A percentile compares a stretch with the other conserved stretches of the same genome.
phyloP scores from a whole-genome alignment of 306 rosid genomes.

The Luffa aegyptiaca region DNA sequence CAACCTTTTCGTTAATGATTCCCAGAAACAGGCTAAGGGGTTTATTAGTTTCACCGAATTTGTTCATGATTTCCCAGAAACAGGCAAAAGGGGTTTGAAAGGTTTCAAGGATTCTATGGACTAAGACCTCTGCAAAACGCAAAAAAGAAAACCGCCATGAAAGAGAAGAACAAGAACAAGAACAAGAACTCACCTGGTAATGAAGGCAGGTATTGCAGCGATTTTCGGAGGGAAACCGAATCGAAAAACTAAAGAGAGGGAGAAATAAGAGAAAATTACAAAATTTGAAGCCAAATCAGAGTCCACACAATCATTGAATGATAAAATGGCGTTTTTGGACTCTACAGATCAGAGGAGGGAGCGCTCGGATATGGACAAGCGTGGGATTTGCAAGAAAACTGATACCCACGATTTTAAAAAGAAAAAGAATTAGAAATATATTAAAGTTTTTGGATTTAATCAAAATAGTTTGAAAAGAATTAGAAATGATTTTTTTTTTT shows the following conservation, averaged over 20 bases:
- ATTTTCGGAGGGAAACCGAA: neutral
- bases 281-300: slow-evolving; percentile 3
- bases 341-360: neutral
- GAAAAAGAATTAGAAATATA: neutral
- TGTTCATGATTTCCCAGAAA: neutral
- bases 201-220: neutral
- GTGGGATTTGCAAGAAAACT: neutral
- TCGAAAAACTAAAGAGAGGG: neutral
- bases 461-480: neutral
- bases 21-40: neutral
- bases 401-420: neutral
- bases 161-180: neutral
- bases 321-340: neutral
- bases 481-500: neutral
- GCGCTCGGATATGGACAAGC: neutral
- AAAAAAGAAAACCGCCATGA: neutral
- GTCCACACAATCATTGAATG: slow-evolving; percentile 8
- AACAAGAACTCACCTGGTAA: neutral
- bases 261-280: neutral
- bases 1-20: neutral
- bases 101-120: neutral
- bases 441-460: neutral
- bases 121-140: neutral
- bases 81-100: neutral
- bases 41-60: neutral